Conservation (phyloP, 345 rosid genomes). For the Noccaea caerulescens region DNA sequence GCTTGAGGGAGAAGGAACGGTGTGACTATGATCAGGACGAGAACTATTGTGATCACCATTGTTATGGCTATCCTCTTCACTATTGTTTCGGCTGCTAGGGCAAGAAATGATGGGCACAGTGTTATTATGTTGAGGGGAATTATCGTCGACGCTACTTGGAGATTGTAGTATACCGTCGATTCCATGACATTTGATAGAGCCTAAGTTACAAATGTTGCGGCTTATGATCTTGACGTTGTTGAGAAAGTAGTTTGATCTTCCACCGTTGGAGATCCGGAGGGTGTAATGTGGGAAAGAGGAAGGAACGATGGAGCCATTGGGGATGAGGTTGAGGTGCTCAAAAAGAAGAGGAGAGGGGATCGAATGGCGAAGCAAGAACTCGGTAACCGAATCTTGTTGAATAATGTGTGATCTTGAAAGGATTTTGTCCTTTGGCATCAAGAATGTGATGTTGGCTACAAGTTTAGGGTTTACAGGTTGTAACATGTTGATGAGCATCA, state of each 20-base stretch:
- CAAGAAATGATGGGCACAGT: slow-evolving; percentile 42
- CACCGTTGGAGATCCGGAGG: slow-evolving; percentile 55
- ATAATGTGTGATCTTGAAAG: slow-evolving; percentile 47
- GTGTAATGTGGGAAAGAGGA: slow-evolving; percentile 55
- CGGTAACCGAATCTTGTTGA: slow-evolving; percentile 42
- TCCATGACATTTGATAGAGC: slow-evolving; percentile 82
- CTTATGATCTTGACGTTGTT: slow-evolving; percentile 64
- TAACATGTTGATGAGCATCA: slow-evolving; percentile 71
- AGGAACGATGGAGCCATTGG: slow-evolving; percentile 64
- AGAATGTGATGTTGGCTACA: slow-evolving; percentile 60
- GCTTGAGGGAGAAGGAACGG: slow-evolving; percentile 31
- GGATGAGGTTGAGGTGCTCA: slow-evolving; percentile 61
- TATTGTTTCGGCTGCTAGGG: slow-evolving; percentile 39
- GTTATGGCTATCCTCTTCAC: slow-evolving; percentile 15
- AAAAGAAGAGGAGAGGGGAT: slow-evolving; percentile 72
- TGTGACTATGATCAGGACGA: not conserved
- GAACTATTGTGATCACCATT: slow-evolving; percentile 1
- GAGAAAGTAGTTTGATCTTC: slow-evolving; percentile 54
- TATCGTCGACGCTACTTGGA: slow-evolving; percentile 7
- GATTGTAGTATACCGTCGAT: slow-evolving; percentile 57
- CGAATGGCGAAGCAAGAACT: slow-evolving; percentile 74
- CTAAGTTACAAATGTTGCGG: slow-evolving; percentile 64
- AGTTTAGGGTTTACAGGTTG: slow-evolving; percentile 37
- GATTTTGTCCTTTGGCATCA: slow-evolving; percentile 72
- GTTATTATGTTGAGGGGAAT: slow-evolving; percentile 33